Base-by-base conservation (phyloP, 768 basidiomycete genomes). In the Tephrocybe sp. region DNA sequence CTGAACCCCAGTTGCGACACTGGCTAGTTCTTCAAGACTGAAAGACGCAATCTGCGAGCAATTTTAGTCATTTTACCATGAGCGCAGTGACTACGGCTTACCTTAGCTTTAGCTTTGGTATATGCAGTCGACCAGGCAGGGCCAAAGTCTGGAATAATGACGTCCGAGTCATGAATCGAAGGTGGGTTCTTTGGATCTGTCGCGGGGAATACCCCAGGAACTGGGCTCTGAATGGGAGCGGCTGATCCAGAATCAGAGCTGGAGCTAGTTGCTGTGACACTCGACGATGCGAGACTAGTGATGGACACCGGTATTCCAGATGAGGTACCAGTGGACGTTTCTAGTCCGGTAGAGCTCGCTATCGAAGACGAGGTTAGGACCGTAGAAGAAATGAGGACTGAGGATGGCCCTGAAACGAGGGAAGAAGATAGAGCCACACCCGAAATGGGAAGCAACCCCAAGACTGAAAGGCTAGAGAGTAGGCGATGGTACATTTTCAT, bases 181-280 rank as follows among this genome's bases (percentile, higher is more conserved):
- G 81, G 80, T 2, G 80, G 80, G 26, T 67, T 54, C 20, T 67
- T 59, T 1, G 79, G 80, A 44, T 77, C 72, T 3, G 70, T 72
- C 2, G 60, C 63, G 1, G 76, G 74, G 56, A 77, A 82, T 6
- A 77, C 51, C 1, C 74, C 76, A 4, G 77, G 68, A 30, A 77
- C 64, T 6, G 81, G 72, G 0, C 65, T 57, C 20, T 73, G 68
- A 1, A 73, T 71, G n/a, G 80, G 77, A 20, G 68, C 65, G 1
- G 75, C 72, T 58, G 67, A 75, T 1, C 75, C 72, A 58, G 67
- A 75, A 7, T 72, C 68, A 2, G 65, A 57, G 61, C 75, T 75
- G 3, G 48, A 45, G 36, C 51, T 50, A n/a, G n/a, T n/a, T 32
- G 28, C 48, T 4, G 11, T 11, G 34, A 28, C 51, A 15, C 43